phyloP scores from a whole-genome alignment of 768 basidiomycete genomes.

The Phylloporus scabripes region DNA sequence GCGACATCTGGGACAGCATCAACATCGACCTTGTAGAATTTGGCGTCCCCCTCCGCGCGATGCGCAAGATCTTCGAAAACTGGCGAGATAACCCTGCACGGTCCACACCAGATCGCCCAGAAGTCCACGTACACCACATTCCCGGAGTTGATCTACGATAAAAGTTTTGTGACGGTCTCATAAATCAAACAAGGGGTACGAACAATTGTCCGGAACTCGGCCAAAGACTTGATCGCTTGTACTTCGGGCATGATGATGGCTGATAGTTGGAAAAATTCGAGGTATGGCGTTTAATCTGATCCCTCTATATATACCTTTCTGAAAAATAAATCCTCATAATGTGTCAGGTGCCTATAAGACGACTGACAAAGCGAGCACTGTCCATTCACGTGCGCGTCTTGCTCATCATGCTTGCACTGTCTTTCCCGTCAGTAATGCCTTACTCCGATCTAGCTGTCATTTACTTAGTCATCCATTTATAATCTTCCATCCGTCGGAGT shows the following conservation, averaged over 20 bases:
- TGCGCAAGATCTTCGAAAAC: not conserved
- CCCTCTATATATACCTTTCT: not conserved
- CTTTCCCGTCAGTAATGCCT: too few relatives aligned
- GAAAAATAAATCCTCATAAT: too few relatives aligned
- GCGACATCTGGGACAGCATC: constrained; percentile 48
- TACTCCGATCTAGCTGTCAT: too few relatives aligned
- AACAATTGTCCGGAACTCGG: constrained; percentile 6
- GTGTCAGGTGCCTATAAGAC: too few relatives aligned
- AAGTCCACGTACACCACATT: constrained; percentile 17
- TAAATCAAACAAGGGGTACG: not conserved
- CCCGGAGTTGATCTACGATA: not conserved
- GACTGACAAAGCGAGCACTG: too few relatives aligned
- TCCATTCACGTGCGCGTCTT: too few relatives aligned
- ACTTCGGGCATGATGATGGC: constrained; percentile 3
- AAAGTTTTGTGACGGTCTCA: not conserved
- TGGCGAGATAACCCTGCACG: constrained; percentile 16
- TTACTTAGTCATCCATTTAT: too few relatives aligned
- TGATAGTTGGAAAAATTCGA: not conserved
- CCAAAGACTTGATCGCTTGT: not conserved
- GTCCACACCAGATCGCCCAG: constrained; percentile 18
- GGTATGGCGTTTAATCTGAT: not conserved
- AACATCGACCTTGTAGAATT: constrained; percentile 72
- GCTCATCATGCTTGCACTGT: too few relatives aligned
- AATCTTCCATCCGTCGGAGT: too few relatives aligned
- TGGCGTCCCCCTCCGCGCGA: constrained; percentile 26